A percentile compares a stretch with the other conserved stretches of the same genome.
Conservation (phyloP, 495 filamentous ascomycete genomes). For the Podospora pseudocomata region DNA sequence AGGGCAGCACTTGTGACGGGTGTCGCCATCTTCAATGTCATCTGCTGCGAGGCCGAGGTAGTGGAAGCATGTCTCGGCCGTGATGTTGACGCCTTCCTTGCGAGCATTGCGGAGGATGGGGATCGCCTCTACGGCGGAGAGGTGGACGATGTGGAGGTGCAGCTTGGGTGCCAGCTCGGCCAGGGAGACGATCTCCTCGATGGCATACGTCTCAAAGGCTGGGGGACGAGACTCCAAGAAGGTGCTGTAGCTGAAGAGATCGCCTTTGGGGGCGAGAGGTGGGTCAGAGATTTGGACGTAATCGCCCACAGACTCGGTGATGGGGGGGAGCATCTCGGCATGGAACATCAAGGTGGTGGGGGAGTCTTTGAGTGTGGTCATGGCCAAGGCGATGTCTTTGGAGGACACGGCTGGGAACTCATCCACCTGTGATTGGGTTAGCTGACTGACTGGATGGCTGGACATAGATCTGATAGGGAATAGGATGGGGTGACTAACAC, state of each 20-base stretch:
- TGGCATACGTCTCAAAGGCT: conserved; percentile 86
- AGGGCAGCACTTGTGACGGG: conserved; percentile 95
- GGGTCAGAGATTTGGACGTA: conserved; percentile 68
- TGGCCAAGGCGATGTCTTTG: conserved; percentile 71
- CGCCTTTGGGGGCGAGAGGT: conserved; percentile 69
- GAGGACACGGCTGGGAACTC: conserved; percentile 91
- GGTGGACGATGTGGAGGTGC: conserved; percentile 89
- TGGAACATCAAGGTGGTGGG: conserved; percentile 97
- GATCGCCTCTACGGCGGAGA: conserved; percentile 90
- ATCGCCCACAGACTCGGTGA: conserved; percentile 76
- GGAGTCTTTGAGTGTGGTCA: conserved; percentile 69
- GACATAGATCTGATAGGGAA: background rate
- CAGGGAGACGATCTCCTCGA: conserved; percentile 78
- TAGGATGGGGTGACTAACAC: conserved; percentile 56
- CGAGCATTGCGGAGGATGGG: conserved; percentile 80
- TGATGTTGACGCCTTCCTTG: conserved; percentile 77
- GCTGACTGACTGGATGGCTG: conserved; percentile 1
- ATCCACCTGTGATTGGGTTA: conserved; percentile 60
- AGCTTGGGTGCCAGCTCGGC: conserved; percentile 78
- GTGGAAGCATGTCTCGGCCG: conserved; percentile 97
- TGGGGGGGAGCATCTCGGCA: conserved; percentile 94
- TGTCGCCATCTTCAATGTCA: conserved; percentile 82
- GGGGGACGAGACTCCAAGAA: conserved; percentile 90
- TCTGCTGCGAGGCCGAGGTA: conserved; percentile 91
- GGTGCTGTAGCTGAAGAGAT: conserved; percentile 77